Conservation (phyloP, 2,329 filamentous ascomycete species). For the Ophiostoma novo-ulmi region DNA sequence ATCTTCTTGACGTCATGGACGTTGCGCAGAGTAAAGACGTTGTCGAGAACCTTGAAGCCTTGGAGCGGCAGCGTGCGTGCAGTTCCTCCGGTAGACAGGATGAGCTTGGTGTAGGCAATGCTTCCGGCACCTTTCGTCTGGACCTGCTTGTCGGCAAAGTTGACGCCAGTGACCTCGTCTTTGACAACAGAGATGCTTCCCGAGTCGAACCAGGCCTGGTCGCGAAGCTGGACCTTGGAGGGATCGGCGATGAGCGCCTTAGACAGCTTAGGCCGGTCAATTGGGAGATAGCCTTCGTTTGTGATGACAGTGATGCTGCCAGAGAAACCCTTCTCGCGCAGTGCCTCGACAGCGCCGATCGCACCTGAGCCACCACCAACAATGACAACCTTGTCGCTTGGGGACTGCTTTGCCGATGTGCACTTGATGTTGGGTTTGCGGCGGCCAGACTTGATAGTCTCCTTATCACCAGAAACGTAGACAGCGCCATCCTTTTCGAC, state of each 20-base stretch:
- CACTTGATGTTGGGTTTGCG: conserved; percentile 70
- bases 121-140: conserved; percentile 67
- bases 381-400: conserved; percentile 66
- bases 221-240: conserved; percentile 70
- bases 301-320: conserved; percentile 79
- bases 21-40: conserved; percentile 79
- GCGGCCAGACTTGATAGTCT: conserved; percentile 68
- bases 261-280: conserved; percentile 92
- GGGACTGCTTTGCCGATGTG: conserved; percentile 39
- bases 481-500: conserved; percentile 75
- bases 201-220: conserved; percentile 69
- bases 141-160: conserved; percentile 68
- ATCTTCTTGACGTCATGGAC: conserved; percentile 76
- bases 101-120: conserved; percentile 76
- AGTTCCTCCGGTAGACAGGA: conserved; percentile 81
- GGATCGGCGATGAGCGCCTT: conserved; percentile 84
- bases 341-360: conserved; percentile 72
- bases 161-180: conserved; percentile 65
- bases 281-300: conserved; percentile 76
- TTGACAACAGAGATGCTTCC: conserved; percentile 54
- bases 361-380: conserved; percentile 84
- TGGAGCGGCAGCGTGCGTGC: conserved; percentile 70
- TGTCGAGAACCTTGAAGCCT: conserved; percentile 79
- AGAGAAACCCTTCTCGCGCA: conserved; percentile 74
- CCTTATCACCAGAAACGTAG: conserved; percentile 77